These are phyloP conservation scores for Eutrema japonicum DNA, from an alignment of 345 rosid species.

Conservation along the genomic window DNA sequence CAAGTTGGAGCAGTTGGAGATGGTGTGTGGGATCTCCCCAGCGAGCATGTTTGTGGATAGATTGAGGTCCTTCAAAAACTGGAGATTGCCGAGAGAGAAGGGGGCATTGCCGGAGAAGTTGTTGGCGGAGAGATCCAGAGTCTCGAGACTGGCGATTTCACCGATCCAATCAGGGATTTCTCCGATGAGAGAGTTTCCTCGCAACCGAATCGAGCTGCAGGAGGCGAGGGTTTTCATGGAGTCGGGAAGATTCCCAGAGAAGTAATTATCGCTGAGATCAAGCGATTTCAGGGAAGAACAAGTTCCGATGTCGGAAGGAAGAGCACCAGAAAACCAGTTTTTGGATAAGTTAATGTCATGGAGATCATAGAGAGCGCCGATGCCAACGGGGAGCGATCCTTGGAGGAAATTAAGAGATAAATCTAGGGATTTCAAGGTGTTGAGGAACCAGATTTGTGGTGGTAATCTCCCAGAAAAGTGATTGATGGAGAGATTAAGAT, in stretches of 20 bases:
- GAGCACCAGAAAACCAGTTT: slow-evolving; percentile 63
- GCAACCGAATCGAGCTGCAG: slow-evolving; percentile 54
- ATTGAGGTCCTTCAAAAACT: slow-evolving; percentile 61
- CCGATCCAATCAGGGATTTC: slow-evolving; percentile 80
- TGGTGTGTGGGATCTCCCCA: slow-evolving; percentile 66
- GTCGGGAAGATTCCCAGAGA: slow-evolving; percentile 72
- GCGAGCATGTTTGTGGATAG: slow-evolving; percentile 64
- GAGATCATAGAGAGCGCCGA: slow-evolving; percentile 62
- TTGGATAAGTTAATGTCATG: slow-evolving; percentile 53
- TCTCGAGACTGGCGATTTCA: slow-evolving; percentile 59
- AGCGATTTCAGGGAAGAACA: slow-evolving; percentile 57
- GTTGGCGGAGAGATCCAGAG: slow-evolving; percentile 82
- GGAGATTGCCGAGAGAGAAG: slow-evolving; percentile 65
- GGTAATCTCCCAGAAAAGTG: slow-evolving; percentile 75
- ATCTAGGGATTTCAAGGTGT: slow-evolving; percentile 64
- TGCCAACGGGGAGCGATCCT: slow-evolving; percentile 64
- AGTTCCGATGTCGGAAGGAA: slow-evolving; percentile 71
- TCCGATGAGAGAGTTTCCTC: slow-evolving; percentile 64
- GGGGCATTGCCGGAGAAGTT: slow-evolving; percentile 64
- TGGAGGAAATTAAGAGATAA: slow-evolving; percentile 67
- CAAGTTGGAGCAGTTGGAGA: slow-evolving; percentile 62
- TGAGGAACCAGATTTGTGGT: slow-evolving; percentile 62
- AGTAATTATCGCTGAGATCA: slow-evolving; percentile 68
- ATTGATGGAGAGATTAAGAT: slow-evolving; percentile 70
- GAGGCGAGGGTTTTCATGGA: slow-evolving; percentile 61